Base-by-base conservation (phyloP, 495 filamentous ascomycete genomes). In the Podospora australis region DNA sequence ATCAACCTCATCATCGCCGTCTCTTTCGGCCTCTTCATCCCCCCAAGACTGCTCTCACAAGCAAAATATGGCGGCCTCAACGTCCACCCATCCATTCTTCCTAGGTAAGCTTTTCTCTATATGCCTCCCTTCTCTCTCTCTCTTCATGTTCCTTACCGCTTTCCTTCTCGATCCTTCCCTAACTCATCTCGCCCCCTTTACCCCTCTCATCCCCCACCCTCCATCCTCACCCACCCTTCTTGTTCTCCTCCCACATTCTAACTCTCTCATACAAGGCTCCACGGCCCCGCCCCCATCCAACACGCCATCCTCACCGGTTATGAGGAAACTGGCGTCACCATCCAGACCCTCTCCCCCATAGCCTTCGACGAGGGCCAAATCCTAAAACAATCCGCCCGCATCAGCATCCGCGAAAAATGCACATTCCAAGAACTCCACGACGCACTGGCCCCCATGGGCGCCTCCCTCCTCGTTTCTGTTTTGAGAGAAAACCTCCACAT, bases 11-110 rank as follows among this genome's bases (percentile, higher is more conserved):
- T 98, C 48, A 77, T 97, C 26, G 89, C 90, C 19, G 94, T 96
- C n/a, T 96, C 92, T 6, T 98, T 97, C 64, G 92, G 92, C 3
- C 77, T 94, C 13, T 83, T 95, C 41, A 80, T 98, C 8, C 94
- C 92, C 1, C 78, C 80, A 4, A 74, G 86, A 3, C 77, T 96
- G 13, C 73, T 97, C 34, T 72, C 70, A 21, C 64, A 56, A 4
- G 76, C 86, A 13, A 74, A 77, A 47, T 95, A 91, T 67, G 90
- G 90, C 49, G 92, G 92, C 0, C 65, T 97, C 19, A 98, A 98
- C 67, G 76, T 98, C 3, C 92, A 98, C 61, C 92, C 92, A 1
- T 96, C 91, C n/a, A 62, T 95, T 6, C 79, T 98, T 10, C 92
- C 92, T 6, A 82, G 90, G 83, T 87, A 74, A 39, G 77, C 16